A percentile compares a stretch with the other conserved stretches of the same genome.
Conservation (phyloP, 305 asterid species). For the Ilex paraguariensis region DNA sequence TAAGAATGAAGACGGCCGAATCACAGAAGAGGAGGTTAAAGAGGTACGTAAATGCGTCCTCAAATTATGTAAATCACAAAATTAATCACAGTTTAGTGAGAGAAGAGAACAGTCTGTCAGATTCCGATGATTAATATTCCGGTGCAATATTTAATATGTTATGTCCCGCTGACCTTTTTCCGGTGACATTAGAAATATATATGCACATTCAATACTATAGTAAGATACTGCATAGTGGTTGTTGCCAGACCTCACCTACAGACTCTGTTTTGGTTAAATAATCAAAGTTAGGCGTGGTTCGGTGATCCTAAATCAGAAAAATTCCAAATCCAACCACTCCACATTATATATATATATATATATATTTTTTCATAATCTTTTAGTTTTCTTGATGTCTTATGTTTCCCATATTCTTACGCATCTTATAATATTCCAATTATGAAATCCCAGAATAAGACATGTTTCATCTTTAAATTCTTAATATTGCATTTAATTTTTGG, state of each 20-base stretch:
- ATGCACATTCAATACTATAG: too few relatives aligned
- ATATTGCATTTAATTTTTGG: too few relatives aligned
- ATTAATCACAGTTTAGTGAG: neutral
- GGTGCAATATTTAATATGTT: neutral
- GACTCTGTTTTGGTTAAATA: neutral
- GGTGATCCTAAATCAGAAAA: slow-evolving; percentile 21
- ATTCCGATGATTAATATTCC: neutral
- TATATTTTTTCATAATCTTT: slow-evolving; percentile 3
- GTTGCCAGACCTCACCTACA: too few relatives aligned
- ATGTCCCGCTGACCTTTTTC: too few relatives aligned
- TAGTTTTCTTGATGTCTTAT: slow-evolving; percentile 10
- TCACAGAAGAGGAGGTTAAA: slow-evolving; percentile 48
- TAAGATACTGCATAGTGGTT: too few relatives aligned
- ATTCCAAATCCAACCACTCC: slow-evolving; percentile 19
- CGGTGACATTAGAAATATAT: too few relatives aligned
- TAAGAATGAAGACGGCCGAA: slow-evolving; percentile 58
- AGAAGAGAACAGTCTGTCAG: slow-evolving; percentile 27
- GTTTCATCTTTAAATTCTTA: too few relatives aligned
- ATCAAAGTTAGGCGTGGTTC: slow-evolving; percentile 20
- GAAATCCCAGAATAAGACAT: too few relatives aligned
- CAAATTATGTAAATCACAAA: neutral
- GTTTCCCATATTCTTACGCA: slow-evolving; percentile 5
- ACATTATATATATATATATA: too few relatives aligned
- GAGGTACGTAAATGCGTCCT: slow-evolving; percentile 28
- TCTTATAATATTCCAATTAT: too few relatives aligned